Evolutionary conservation across 2,329 filamentous ascomycete species (phyloP).

Genomic region (Fusarium equiseti): DNA sequence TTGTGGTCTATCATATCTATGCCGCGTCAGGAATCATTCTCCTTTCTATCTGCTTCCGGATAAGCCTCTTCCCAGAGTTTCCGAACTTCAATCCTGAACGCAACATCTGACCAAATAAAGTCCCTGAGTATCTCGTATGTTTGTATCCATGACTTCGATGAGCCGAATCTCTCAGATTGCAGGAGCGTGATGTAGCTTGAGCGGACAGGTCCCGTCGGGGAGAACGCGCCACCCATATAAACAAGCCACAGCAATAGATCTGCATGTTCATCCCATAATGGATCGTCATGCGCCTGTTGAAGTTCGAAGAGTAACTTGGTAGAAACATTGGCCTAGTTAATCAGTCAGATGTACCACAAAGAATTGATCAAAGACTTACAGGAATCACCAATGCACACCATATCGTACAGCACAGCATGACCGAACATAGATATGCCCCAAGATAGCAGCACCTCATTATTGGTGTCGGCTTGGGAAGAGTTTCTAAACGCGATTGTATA

Average conservation of each 20-base stretch:
- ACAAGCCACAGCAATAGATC: conserved; percentile 10
- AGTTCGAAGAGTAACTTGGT: neutral
- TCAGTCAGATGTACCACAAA: neutral
- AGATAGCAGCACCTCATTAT: conserved; percentile 53
- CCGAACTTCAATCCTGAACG: accelerated
- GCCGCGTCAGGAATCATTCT: too few relatives aligned
- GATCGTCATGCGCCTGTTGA: neutral
- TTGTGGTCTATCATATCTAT: too few relatives aligned
- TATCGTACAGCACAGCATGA: conserved; percentile 55
- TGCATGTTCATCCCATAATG: accelerated
- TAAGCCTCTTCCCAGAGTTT: neutral
- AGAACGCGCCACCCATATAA: conserved; percentile 2
- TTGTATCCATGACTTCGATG: accelerated
- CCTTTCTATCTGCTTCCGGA: too few relatives aligned
- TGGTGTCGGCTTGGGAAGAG: conserved; percentile 39
- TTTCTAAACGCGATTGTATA: conserved; percentile 55
- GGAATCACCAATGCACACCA: conserved; percentile 56
- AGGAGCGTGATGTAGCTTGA: neutral
- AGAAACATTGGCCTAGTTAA: neutral
- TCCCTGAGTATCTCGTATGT: neutral
- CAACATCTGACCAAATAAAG: conserved; percentile 13
- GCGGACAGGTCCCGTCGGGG: neutral
- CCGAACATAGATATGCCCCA: conserved; percentile 57
- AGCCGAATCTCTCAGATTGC: neutral
- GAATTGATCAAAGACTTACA: conserved; percentile 44